phyloP scores from a whole-genome alignment of 306 rosid species.

The Carpinus viminea region DNA sequence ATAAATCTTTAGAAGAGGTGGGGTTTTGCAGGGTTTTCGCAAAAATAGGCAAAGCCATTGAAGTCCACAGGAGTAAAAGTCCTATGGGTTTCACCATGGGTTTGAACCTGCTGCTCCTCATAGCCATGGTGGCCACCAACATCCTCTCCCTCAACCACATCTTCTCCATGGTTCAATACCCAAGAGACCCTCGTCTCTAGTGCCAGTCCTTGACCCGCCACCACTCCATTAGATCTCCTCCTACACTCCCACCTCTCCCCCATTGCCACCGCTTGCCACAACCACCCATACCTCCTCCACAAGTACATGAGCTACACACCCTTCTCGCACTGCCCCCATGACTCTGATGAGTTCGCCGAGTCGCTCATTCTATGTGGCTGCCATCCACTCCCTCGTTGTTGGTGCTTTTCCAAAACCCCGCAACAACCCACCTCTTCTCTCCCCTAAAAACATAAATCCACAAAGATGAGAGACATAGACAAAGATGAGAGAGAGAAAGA shows the following conservation, averaged over 20 bases:
- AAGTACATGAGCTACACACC: constrained; percentile 76
- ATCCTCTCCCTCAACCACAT: constrained; percentile 72
- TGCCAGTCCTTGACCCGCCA: constrained; percentile 66
- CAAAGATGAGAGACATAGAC: too few relatives aligned
- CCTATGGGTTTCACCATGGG: constrained; percentile 36
- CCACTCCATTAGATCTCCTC: constrained; percentile 71
- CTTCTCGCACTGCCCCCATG: constrained; percentile 69
- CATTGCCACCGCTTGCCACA: constrained; percentile 75
- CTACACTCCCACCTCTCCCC: constrained; percentile 73
- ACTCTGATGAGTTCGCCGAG: constrained; percentile 57
- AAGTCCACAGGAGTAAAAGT: too few relatives aligned
- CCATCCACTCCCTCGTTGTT: constrained; percentile 96
- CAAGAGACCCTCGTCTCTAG: constrained; percentile 36
- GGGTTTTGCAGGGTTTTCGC: too few relatives aligned
- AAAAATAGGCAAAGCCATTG: too few relatives aligned
- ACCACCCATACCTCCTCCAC: constrained; percentile 78
- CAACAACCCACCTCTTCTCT: constrained; percentile 56
- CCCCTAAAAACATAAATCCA: constrained; percentile 20
- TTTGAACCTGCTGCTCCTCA: too few relatives aligned
- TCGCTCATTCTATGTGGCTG: constrained; percentile 76
- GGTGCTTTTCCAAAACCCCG: constrained; percentile 55
- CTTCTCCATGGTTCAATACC: constrained; percentile 66
- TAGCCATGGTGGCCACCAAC: too few relatives aligned
- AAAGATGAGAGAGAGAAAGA: too few relatives aligned
- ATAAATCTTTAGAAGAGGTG: too few relatives aligned